These are phyloP conservation scores for Fusarium brevicatenulatum DNA, from an alignment of 2,329 filamentous ascomycete genomes.

Conservation along the genomic window DNA sequence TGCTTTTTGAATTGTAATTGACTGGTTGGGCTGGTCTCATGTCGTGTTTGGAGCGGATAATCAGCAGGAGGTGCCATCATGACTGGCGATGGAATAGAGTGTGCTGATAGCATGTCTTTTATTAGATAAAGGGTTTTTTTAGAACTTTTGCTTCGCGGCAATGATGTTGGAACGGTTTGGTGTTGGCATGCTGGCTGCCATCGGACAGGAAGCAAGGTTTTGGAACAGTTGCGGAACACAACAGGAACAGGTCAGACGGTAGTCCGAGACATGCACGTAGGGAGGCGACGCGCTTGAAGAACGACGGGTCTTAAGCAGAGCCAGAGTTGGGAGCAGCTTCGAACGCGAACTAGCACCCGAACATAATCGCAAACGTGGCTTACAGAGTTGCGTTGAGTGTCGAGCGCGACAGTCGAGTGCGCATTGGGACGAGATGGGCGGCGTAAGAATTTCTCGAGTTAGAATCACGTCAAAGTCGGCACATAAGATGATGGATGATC, in stretches of 20 bases:
- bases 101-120: conserved; percentile 45
- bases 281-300: conserved; percentile 28
- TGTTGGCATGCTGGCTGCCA: conserved; percentile 43
- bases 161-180: conserved; percentile 29
- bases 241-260: conserved; percentile 30
- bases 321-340: conserved; percentile 26
- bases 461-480: conserved; percentile 4
- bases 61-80: conserved; percentile 49
- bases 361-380: conserved; percentile 33
- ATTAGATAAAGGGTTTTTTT: conserved; percentile 6
- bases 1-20: conserved; percentile 59
- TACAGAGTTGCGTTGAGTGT: conserved; percentile 32
- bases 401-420: conserved; percentile 31
- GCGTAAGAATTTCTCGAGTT: conserved; percentile 8
- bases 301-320: conserved; percentile 21
- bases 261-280: conserved; percentile 40
- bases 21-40: conserved; percentile 42
- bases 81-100: conserved; percentile 44
- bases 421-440: conserved; percentile 36
- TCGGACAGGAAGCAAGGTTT: conserved; percentile 26
- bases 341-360: conserved; percentile 33
- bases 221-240: conserved; percentile 34
- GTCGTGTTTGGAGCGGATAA: conserved; percentile 42
- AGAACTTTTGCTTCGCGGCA: conserved; percentile 39
- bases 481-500: not conserved